Conservation (phyloP, 2,329 filamentous ascomycete species). For the Cladophialophora carrionii region DNA sequence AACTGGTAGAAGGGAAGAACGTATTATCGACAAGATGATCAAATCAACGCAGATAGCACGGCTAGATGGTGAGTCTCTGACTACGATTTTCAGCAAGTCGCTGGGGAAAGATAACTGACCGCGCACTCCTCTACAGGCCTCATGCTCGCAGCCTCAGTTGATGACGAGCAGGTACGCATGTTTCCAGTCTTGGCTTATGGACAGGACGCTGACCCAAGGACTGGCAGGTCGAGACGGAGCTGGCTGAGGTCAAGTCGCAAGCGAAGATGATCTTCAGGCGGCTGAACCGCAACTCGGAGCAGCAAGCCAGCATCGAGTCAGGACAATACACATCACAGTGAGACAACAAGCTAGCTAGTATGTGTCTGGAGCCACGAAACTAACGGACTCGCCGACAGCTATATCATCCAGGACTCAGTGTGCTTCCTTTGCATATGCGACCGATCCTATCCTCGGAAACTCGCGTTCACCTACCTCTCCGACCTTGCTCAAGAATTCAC, state of each 20-base stretch:
- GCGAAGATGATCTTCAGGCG: conserved; percentile 87
- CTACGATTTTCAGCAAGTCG: background rate
- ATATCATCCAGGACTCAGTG: conserved; percentile 79
- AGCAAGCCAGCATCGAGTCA: conserved; percentile 89
- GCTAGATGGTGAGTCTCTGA: conserved; percentile 3
- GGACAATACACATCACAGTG: conserved; percentile 84
- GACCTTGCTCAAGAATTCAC: conserved; percentile 91
- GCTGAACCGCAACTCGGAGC: conserved; percentile 83
- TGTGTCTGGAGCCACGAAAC: background rate
- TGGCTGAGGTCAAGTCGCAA: conserved; percentile 86
- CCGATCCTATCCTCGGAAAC: conserved; percentile 91
- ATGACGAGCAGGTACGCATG: conserved; percentile 72
- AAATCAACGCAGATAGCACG: conserved; percentile 12
- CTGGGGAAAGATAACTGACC: conserved; percentile 10
- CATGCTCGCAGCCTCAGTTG: conserved; percentile 91
- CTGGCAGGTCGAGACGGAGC: conserved; percentile 68
- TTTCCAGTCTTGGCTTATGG: background rate
- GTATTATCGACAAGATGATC: background rate
- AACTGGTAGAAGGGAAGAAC: background rate
- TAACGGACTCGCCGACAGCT: conserved; percentile 56
- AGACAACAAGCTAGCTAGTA: conserved; percentile 40
- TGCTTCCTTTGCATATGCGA: conserved; percentile 95
- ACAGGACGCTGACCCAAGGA: background rate
- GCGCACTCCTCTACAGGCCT: conserved; percentile 65
- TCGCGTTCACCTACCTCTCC: conserved; percentile 96